phyloP scores from a whole-genome alignment of 202 grass and related monocot species.

The Eragrostis tef region DNA sequence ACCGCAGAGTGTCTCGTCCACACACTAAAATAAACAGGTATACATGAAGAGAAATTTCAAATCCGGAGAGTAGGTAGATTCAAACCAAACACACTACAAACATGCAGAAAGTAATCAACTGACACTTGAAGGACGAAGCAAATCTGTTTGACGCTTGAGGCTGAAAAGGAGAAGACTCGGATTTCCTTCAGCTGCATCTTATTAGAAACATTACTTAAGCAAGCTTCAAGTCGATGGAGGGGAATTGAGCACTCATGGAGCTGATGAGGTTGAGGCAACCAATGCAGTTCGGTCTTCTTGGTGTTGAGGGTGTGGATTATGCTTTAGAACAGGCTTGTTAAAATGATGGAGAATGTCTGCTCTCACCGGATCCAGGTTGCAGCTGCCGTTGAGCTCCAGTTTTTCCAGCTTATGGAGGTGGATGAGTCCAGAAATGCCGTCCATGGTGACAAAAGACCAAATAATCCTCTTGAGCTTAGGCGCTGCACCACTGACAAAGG shows the following conservation, averaged over 20 bases:
- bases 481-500: background rate
- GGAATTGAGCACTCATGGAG: too few species aligned
- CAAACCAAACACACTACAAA: background rate
- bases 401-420: background rate
- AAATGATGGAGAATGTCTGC: background rate
- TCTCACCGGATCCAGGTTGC: background rate
- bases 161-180: too few species aligned
- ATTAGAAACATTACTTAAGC: background rate
- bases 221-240: too few species aligned
- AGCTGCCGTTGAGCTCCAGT: background rate
- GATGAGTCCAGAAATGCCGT: background rate
- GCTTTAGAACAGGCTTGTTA: background rate
- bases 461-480: background rate
- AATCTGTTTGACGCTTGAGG: too few species aligned
- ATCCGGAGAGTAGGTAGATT: background rate
- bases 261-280: background rate
- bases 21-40: background rate
- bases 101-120: too few species aligned
- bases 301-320: background rate
- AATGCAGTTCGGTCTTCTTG: background rate
- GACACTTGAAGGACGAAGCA: too few species aligned
- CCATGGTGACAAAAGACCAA: background rate
- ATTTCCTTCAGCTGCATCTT: conserved; percentile 19
- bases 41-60: background rate
- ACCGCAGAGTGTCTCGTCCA: background rate